phyloP scores from a whole-genome alignment of 169 alveolate genomes.

The Plasmodium falciparum region DNA sequence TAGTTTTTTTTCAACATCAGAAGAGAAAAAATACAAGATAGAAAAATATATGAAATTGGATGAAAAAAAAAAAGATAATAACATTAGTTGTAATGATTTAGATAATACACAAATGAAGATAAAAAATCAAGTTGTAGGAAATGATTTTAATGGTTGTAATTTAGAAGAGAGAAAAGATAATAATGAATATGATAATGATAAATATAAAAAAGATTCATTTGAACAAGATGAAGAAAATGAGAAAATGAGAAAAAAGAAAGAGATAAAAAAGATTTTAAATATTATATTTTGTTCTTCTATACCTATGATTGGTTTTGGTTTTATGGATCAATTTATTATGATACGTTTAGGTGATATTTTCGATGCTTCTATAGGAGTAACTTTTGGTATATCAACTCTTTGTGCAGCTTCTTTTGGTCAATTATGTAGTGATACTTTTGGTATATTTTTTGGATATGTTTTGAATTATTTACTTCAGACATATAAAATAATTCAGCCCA shows the following conservation, averaged over 20 bases:
- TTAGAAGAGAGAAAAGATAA: neutral
- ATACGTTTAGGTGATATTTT: slow-evolving; percentile 70
- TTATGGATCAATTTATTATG: slow-evolving; percentile 73
- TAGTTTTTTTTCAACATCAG: slow-evolving; percentile 13
- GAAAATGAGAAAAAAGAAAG: slow-evolving; percentile 24
- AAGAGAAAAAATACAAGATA: neutral
- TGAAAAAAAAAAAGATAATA: slow-evolving; percentile 5
- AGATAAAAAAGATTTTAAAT: slow-evolving; percentile 44
- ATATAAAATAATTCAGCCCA: slow-evolving; percentile 37
- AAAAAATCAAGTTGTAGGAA: slow-evolving; percentile 1
- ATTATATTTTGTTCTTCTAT: slow-evolving; percentile 72
- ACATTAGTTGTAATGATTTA: neutral
- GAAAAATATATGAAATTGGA: neutral
- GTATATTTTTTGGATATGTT: slow-evolving; percentile 51
- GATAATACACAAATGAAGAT: neutral
- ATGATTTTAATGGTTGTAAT: neutral
- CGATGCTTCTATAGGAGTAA: slow-evolving; percentile 69
- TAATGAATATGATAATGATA: neutral
- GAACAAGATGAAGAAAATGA: neutral
- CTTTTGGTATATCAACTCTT: slow-evolving; percentile 67
- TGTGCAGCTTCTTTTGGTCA: slow-evolving; percentile 75
- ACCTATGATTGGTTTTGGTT: slow-evolving; percentile 74
- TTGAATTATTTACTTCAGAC: slow-evolving; percentile 55
- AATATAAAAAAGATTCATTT: neutral
- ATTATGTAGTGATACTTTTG: slow-evolving; percentile 66